Base-by-base conservation (phyloP, 805 yeast genomes). In the Myxozyma mucilagina region DNA sequence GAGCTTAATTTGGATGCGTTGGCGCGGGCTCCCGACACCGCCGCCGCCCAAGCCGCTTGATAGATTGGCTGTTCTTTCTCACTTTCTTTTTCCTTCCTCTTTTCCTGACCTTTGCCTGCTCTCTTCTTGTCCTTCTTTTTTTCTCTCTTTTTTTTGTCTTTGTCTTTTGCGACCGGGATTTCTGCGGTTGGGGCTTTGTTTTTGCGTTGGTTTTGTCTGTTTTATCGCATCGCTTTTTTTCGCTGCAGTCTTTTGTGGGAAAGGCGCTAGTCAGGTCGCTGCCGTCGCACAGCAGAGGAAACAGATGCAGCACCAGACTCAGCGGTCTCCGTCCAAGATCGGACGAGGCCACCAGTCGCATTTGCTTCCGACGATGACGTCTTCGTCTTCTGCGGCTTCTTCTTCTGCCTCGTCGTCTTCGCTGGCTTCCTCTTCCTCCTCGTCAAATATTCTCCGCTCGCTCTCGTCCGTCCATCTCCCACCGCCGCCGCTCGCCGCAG, bases 381-480 rank as follows among this genome's bases (percentile, higher is more conserved):
- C 60, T n/a, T 47, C 59, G 8, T 36, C 63, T 16, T 49, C 56
- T 20, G 48, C 60, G 20, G 54, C 65, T 8, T 57, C 65, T 16
- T 53, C 61, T 9, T 39, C 29, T 24, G 2, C 55, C 14, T 29
- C 61, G 6, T 32, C 51, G 11, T 54, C 60, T 11, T 47, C 59
- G 14, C 35, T 60, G 14, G 44, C 56, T 20, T 52, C 60, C 29
- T 53, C 65, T 8, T 57, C 65, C 16, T 53, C 61, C n/a, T 39
- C 59, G 20, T 52, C 39, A 29, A 63, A 63, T 49, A 63, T 63
- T 44, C 53, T 63, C 63, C 63, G 63, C 42, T 63, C 67, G 16
- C 63, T 63, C 29, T 60, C 67, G 8, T 63, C 67, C 24, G 67
- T 63, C 16, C 63, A 63, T 41, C 66, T 63, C 11, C 67, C 67